These are phyloP conservation scores for Microglena sp. DNA, from an alignment of 139 green algal genomes.

Conservation along the genomic window DNA sequence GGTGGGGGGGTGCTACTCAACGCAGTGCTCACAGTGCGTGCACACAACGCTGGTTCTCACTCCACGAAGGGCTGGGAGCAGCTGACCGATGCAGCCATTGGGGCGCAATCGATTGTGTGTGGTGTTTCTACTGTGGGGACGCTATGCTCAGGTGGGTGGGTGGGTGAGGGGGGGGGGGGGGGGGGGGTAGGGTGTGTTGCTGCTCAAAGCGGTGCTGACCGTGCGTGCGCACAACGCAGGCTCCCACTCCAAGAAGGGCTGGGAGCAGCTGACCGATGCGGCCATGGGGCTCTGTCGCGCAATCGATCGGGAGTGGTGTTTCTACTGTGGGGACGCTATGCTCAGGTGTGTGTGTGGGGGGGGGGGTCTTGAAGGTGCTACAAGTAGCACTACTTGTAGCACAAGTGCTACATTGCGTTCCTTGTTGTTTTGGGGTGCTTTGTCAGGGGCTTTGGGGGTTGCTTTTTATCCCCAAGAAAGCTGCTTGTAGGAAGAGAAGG, in stretches of 20 bases:
- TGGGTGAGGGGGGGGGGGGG: no score
- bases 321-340: slow-evolving; percentile 75
- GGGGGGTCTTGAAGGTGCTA: slow-evolving; percentile 3
- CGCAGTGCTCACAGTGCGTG: slow-evolving; percentile 80
- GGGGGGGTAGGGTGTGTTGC: slow-evolving; percentile 86
- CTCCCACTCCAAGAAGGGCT: slow-evolving; percentile 49
- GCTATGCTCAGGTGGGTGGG: slow-evolving; percentile 23
- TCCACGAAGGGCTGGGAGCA: slow-evolving; percentile 70
- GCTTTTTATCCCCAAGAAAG: no score
- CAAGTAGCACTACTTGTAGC: no score
- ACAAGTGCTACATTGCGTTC: no score
- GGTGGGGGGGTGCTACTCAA: slow-evolving; percentile 59
- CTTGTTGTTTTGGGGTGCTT: no score
- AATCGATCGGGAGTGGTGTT: slow-evolving; percentile 67
- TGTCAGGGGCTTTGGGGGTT: no score
- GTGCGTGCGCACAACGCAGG: slow-evolving; percentile 43
- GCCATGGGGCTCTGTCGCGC: slow-evolving; percentile 58
- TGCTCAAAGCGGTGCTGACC: slow-evolving; percentile 90
- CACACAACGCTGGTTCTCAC: slow-evolving; percentile 73
- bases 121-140: slow-evolving; percentile 88
- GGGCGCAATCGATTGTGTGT: slow-evolving; percentile 36
- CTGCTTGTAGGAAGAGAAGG: no score
- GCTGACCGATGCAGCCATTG: slow-evolving; percentile 82
- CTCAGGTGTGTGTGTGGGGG: slow-evolving; percentile 1
- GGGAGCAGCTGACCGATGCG: slow-evolving; percentile 84